A percentile compares a stretch with the other conserved stretches of the same genome.
Conservation (phyloP, 169 alveolate species). For the Eimeria tenella region DNA sequence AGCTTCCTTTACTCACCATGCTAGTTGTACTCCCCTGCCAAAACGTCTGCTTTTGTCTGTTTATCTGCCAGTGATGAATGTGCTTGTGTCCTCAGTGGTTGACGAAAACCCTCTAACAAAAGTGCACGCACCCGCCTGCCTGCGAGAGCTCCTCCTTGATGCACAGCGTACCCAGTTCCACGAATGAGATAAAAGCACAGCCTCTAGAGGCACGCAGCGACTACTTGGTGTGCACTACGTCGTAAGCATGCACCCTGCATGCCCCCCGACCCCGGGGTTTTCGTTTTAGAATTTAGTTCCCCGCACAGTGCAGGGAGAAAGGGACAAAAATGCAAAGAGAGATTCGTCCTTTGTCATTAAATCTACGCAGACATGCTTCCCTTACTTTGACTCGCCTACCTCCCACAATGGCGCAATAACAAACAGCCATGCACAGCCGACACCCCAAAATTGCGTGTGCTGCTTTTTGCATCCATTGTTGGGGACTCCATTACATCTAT, state of each 20-base stretch:
- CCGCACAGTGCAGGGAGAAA: neutral
- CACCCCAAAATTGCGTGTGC: no score
- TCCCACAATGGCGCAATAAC: no score
- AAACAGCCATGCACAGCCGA: no score
- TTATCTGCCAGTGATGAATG: neutral
- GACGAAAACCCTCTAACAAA: slow-evolving; percentile 79
- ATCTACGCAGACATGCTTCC: no score
- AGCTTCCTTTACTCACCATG: neutral
- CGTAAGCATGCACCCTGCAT: neutral
- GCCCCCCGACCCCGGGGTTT: neutral
- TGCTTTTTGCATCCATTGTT: no score
- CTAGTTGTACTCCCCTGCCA: no score
- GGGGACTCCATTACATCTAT: neutral
- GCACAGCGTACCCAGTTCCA: slow-evolving; percentile 53
- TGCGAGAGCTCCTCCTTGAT: slow-evolving; percentile 74
- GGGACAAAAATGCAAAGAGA: neutral
- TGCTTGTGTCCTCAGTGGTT: slow-evolving; percentile 63
- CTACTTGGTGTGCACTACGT: no score
- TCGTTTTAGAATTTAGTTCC: slow-evolving; percentile 16
- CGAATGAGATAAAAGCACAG: neutral
- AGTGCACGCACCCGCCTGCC: slow-evolving; percentile 80
- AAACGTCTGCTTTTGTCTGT: neutral
- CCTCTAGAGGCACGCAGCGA: neutral
- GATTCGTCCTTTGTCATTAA: neutral
- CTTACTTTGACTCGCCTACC: no score